Conservation (phyloP, 176 grass and related monocot species). For the Puccinellia tenuiflora region DNA sequence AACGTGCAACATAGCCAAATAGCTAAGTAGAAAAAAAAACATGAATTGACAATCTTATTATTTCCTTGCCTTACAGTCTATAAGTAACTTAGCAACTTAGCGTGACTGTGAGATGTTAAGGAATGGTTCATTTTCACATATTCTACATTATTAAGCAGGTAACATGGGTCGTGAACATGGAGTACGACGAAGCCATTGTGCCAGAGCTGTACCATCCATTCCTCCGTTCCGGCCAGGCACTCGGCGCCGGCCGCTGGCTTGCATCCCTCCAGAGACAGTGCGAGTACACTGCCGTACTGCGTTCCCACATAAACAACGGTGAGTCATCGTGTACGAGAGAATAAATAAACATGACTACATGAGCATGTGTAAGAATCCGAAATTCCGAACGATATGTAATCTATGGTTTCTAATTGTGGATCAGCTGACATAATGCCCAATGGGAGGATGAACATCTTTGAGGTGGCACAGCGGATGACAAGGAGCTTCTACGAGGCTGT, state of each 20-base stretch:
- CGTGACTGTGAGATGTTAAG: neutral
- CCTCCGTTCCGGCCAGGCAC: constrained; percentile 29
- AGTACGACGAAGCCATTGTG: constrained; percentile 1
- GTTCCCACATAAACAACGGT: too few relatives aligned
- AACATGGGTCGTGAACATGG: constrained; percentile 40
- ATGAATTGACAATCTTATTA: neutral
- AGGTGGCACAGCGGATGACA: constrained; percentile 37
- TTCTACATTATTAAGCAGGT: constrained; percentile 20
- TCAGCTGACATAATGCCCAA: neutral
- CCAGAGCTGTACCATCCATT: constrained; percentile 1
- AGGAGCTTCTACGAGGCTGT: constrained; percentile 25
- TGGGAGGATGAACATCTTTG: constrained; percentile 7
- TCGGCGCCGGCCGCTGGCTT: constrained; percentile 10
- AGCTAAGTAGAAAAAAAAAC: neutral
- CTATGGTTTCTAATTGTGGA: neutral
- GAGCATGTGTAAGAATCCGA: neutral
- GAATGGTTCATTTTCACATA: neutral
- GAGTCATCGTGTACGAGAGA: too few relatives aligned
- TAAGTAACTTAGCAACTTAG: too few relatives aligned
- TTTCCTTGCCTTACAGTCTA: too few relatives aligned
- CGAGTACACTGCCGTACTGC: neutral
- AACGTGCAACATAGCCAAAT: neutral
- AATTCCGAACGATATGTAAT: neutral
- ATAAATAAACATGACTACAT: neutral
- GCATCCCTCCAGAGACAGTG: constrained; percentile 17